phyloP scores from a whole-genome alignment of 345 rosid species.

The Iberis pinnata region DNA sequence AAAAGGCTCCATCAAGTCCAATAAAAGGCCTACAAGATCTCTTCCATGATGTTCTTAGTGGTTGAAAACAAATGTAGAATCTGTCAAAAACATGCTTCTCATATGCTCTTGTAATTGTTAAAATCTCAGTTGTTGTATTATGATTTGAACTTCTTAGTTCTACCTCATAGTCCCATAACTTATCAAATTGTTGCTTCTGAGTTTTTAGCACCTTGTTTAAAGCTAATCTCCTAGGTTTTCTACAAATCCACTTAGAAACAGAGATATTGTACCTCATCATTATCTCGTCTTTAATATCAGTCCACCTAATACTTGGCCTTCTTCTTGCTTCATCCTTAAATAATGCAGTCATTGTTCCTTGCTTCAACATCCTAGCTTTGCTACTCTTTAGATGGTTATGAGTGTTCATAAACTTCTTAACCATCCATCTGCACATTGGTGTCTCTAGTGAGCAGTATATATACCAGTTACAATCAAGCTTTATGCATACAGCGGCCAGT shows the following conservation, averaged over 20 bases:
- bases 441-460: neutral
- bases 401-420: neutral
- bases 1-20: neutral
- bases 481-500: neutral
- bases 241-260: neutral
- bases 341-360: neutral
- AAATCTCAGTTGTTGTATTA: neutral
- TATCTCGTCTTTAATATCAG: neutral
- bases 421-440: neutral
- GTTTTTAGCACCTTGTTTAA: neutral
- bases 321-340: neutral
- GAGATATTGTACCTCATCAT: neutral
- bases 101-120: neutral
- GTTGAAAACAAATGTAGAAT: neutral
- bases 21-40: neutral
- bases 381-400: neutral
- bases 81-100: neutral
- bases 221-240: neutral
- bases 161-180: neutral
- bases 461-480: neutral
- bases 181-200: neutral
- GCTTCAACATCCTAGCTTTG: neutral
- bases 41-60: neutral
- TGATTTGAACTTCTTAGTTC: neutral
- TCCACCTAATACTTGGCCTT: neutral